A percentile compares a stretch with the other conserved stretches of the same genome.
phyloP scores from a whole-genome alignment of 2,329 filamentous ascomycete genomes.

The Colletotrichum noveboracense region DNA sequence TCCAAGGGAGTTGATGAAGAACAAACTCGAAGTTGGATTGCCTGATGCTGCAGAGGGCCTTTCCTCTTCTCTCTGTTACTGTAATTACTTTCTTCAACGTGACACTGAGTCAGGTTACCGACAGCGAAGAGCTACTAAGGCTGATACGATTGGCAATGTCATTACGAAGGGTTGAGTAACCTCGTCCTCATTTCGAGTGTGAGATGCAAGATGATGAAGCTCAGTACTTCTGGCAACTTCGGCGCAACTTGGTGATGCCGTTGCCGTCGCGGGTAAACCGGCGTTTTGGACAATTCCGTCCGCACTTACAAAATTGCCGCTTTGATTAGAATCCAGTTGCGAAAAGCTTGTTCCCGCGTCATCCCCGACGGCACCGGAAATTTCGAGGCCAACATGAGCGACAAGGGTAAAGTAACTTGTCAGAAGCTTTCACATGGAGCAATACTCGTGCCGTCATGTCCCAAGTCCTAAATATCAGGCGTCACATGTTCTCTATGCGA shows the following conservation, averaged over 20 bases:
- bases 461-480: not conserved
- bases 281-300: not conserved
- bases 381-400: not conserved
- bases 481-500: not conserved
- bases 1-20: not conserved
- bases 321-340: not conserved
- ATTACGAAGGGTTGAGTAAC: not conserved
- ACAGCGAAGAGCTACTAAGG: not conserved
- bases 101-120: not conserved
- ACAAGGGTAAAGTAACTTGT: not conserved
- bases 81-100: not conserved
- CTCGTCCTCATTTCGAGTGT: not conserved
- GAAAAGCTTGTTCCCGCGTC: not conserved
- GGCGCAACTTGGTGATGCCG: not conserved
- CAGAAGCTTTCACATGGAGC: not conserved
- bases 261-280: not conserved
- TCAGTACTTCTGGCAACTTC: not conserved
- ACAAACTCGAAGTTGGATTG: not conserved
- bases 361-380: not conserved
- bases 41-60: not conserved
- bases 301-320: not conserved
- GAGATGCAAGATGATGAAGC: not conserved
- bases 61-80: not conserved
- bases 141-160: not conserved
- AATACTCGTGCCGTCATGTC: accelerated